Evolutionary conservation across 768 basidiomycete genomes (phyloP), one percentile per base, ranked within the genome.

Genomic region (Naematelia aurantialba): DNA sequence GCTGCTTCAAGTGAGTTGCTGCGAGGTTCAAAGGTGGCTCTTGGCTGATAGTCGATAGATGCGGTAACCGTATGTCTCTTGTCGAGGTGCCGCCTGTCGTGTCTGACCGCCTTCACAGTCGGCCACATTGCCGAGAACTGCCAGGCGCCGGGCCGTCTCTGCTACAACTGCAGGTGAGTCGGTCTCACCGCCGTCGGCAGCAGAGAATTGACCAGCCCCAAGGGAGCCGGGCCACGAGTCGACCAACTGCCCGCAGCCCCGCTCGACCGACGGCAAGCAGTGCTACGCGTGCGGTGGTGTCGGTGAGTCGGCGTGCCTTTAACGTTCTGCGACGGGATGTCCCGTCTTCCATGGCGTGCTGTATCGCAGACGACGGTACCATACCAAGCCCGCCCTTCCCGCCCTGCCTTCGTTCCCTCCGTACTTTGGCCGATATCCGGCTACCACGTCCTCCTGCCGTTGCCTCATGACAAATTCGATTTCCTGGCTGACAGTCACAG

Each of bases 101-200:
- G 4, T 55, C 51, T 56, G 50, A 59, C 61, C 34, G 51, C 58
- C 42, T 25, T 31, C 56, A 12, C 67, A 92, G 91, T 92, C 75
- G 91, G 91, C 49, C 91, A 94, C 77, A 89, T 93, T 71, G 91
- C 91, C 70, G 89, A 91, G 81, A 88, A 87, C 55, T 94, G 91
- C 76, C 83, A 89, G 47, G 89, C 89, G 63, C 88, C 88, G 70
- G 85, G 89, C 76, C 85, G 89, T 69, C 83, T 94, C 60, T 94
- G 91, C 80, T 94, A 91, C 80, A 94, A 93, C 76, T 94, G 91
- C 77, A 86, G 65, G 65, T 63, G n/a, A n/a, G n/a, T n/a, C n/a
- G n/a, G n/a, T n/a, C n/a, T n/a, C 26, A 58, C 61, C 19, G 13
- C 45, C 45, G 19, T 30, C 39, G 30, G 11, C 50, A 27, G 12